Conservation (phyloP, 2,329 filamentous ascomycete genomes). For the Arthroderma sp. region DNA sequence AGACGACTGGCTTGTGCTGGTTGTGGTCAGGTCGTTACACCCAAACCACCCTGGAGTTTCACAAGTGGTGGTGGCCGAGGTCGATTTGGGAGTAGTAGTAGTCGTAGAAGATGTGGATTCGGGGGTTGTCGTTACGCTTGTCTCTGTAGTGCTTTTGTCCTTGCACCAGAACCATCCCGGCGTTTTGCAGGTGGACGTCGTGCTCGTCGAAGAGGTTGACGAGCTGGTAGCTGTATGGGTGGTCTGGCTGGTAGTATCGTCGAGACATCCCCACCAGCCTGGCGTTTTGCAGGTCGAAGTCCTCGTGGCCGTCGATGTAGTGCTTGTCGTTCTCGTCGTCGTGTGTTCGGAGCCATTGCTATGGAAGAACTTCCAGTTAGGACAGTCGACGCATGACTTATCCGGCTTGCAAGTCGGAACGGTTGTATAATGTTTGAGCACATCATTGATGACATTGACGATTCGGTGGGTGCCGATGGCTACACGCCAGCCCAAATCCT, state of each 20-base stretch:
- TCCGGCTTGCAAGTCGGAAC: slow-evolving; percentile 68
- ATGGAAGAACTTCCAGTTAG: slow-evolving; percentile 86
- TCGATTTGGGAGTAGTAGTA: slow-evolving; percentile 17
- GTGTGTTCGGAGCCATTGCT: slow-evolving; percentile 76
- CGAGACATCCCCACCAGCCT: slow-evolving; percentile 68
- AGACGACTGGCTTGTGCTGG: slow-evolving; percentile 13
- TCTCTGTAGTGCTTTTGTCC: slow-evolving; percentile 24
- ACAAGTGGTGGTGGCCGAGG: slow-evolving; percentile 18
- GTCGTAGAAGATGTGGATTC: slow-evolving; percentile 15
- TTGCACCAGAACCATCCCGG: slow-evolving; percentile 37
- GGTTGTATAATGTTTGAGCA: slow-evolving; percentile 68
- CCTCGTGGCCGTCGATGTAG: slow-evolving; percentile 47
- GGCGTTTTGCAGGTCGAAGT: slow-evolving; percentile 84
- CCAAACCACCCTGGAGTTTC: slow-evolving; percentile 30
- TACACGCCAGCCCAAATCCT: slow-evolving; percentile 82
- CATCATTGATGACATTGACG: slow-evolving; percentile 71
- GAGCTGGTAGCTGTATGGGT: not conserved
- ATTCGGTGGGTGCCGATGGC: slow-evolving; percentile 89
- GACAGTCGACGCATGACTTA: slow-evolving; percentile 76
- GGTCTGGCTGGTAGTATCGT: slow-evolving; percentile 36
- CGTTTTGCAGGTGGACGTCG: slow-evolving; percentile 30
- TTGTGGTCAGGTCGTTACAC: slow-evolving; percentile 26
- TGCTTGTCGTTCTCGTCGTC: slow-evolving; percentile 47
- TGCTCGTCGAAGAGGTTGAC: slow-evolving; percentile 18
- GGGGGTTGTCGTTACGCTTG: slow-evolving; percentile 19